Evolutionary conservation across 495 filamentous ascomycete species (phyloP), one percentile per base, ranked within the genome.

Genomic region (Friedmanniomyces simplex): DNA sequence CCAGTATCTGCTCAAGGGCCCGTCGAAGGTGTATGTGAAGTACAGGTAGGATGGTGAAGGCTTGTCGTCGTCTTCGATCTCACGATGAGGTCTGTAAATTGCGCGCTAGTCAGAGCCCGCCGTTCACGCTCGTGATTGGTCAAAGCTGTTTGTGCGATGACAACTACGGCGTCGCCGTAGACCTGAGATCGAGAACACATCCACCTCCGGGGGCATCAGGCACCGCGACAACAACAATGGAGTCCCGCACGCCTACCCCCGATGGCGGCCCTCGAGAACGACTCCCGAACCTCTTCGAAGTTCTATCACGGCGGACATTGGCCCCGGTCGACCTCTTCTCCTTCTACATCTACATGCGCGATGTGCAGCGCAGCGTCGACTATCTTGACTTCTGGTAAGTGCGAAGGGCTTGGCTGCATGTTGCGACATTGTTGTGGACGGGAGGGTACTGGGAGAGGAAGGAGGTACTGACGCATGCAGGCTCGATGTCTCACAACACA

Each of bases 331-430:
- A 97, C 69, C 80, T 99, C 12, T 97, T 93, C 75, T 95, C 91
- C 1, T 97, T 97, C 77, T 97, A 97, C 76, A 97, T 99, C 65
- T 99, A 95, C 72, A 99, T 99, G 93, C 80, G 93, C 55, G 94
- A 99, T 69, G 90, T 96, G 73, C 91, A 97, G 68, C 82, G 91
- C 68, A 95, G 91, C 3, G 90, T 99, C 10, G 93, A 99, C 66
- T 97, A 97, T 64, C 76, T 99, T 14, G 93, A 99, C 70, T 99
- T 99, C 71, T 99, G 94, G 93, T 98, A 43, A 43, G 75, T 24
- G 76, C 34, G 67, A 48, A 39, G 7, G 58, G 10, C 21, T 25
- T 57, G 8, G 11, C 46, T 6, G 2, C 41, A 21, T n/a, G 54
- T 37, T 52, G 22, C 32, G 20, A 26, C 48, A 46, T n/a, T n/a